Base-by-base conservation (phyloP, 2,329 filamentous ascomycete species). In the Parafenestella ontariensis region DNA sequence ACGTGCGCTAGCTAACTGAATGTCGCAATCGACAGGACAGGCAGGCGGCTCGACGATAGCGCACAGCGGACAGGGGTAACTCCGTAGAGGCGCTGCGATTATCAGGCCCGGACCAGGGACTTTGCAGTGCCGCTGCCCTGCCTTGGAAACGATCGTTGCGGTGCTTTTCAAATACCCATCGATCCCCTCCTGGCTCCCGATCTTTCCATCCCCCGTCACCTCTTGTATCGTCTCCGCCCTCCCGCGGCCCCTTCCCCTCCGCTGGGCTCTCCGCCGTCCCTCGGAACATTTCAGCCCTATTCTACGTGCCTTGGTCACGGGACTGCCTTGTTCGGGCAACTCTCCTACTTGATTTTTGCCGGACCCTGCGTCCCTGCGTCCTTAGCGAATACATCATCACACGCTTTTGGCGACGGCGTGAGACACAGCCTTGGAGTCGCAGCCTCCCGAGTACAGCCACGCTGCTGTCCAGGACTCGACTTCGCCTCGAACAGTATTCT, bases 361-460 rank as follows among this genome's bases (percentile, higher is more conserved):
- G 26, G 44, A 39, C 48, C 49, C 49, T 56, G 49, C 45, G 29
- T 56, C 26, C 34, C 33, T 46, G 40, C 28, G 33, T 18, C 45
- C 5, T 18, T 33, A 33, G 37, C 18, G 23, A 18, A 43, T 24
- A 46, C 20, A 34, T 15, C 43, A 23, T 40, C 8, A 23, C 13
- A 40, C 37, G 9, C 37, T 23, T 40, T 23, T 29, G 33, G 8
- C 45, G 21, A 17, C 33, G 31, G 33, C 44, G 15, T 21, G 18
- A 26, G 26, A 20, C 52, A 51, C 52, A 48, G 48, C 48, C 53
- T n/a, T 23, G 24, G 37, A 23, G 17, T 52, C 37, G 49, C 49
- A 42, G 34, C 37, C 31, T 5, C 5, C 31, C 13, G 5, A 17
- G 31, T 34, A 34, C 31, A 37, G 36, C 34, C 36, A 43, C 46